These are phyloP conservation scores for Schizonepeta tenuifolia DNA, from an alignment of 257 asterid genomes.

Conservation along the genomic window DNA sequence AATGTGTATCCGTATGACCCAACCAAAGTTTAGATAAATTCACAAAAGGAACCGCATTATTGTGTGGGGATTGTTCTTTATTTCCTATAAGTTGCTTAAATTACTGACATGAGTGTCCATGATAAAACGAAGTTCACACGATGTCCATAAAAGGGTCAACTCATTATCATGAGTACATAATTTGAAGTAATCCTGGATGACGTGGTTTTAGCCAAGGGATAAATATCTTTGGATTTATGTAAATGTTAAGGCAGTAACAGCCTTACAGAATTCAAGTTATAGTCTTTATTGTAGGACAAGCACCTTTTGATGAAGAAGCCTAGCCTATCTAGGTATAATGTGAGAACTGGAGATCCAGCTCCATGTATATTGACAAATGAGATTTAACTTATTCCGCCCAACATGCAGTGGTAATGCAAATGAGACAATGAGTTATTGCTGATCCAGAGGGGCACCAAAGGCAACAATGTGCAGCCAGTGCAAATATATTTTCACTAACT, in stretches of 20 bases:
- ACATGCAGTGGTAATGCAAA: conserved; percentile 19
- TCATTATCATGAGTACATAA: conserved; percentile 11
- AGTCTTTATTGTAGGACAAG: not conserved
- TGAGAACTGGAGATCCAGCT: conserved; percentile 11
- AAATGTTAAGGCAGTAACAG: not conserved
- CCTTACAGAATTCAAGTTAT: not conserved
- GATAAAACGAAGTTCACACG: not conserved
- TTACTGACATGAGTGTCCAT: not conserved
- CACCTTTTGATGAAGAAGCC: conserved; percentile 19
- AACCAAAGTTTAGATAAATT: conserved; percentile 1
- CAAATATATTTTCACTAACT: conserved; percentile 10
- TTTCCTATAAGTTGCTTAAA: conserved; percentile 11
- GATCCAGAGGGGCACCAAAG: conserved; percentile 16
- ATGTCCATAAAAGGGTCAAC: not conserved
- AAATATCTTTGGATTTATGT: conserved; percentile 1
- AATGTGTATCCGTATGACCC: not conserved
- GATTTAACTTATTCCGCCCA: conserved; percentile 3
- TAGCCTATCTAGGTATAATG: conserved; percentile 15
- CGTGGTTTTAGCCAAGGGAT: conserved; percentile 9
- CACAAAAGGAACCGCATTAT: not conserved
- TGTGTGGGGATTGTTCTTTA: not conserved
- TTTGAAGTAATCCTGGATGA: not conserved
- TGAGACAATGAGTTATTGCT: not conserved
- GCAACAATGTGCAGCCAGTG: conserved; percentile 7
- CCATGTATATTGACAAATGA: not conserved